Conservation (phyloP, 805 yeast genomes). For the Suhomyces tanzawaensis region DNA sequence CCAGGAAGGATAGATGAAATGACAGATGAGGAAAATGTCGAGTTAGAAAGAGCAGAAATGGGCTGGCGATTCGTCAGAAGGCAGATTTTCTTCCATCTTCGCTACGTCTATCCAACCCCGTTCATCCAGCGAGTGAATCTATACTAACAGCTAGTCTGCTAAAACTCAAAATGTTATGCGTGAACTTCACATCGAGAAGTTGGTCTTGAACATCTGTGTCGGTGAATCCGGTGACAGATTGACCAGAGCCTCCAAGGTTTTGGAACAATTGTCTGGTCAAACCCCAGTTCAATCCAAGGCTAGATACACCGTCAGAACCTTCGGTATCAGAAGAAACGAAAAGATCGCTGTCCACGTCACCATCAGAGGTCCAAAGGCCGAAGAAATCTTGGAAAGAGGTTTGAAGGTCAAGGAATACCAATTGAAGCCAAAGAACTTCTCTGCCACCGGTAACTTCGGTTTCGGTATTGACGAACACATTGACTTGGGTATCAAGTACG, state of each 20-base stretch:
- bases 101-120: neutral
- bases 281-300: constrained; percentile 99
- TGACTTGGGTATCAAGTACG: constrained; percentile 99
- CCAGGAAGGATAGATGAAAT: neutral
- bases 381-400: constrained; percentile 99
- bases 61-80: too few species aligned
- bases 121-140: neutral
- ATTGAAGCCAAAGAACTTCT: constrained; percentile 90
- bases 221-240: constrained; percentile 99
- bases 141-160: constrained; percentile 25
- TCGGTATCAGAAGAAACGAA: constrained; percentile 99
- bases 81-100: too few species aligned
- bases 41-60: too few species aligned
- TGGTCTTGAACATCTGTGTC: constrained; percentile 99
- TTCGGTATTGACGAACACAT: constrained; percentile 99
- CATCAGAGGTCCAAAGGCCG: constrained; percentile 97
- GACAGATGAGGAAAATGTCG: neutral
- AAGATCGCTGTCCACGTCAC: constrained; percentile 99
- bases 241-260: constrained; percentile 99
- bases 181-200: constrained; percentile 98
- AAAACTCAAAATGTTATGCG: constrained; percentile 90
- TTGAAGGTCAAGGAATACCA: constrained; percentile 99
- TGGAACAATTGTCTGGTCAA: constrained; percentile 99
- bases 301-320: constrained; percentile 99
- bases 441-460: constrained; percentile 99